Evolutionary conservation across 805 yeast genomes (phyloP), one percentile per base, ranked within the genome.

Genomic region (Grigorovia transvaalensis): DNA sequence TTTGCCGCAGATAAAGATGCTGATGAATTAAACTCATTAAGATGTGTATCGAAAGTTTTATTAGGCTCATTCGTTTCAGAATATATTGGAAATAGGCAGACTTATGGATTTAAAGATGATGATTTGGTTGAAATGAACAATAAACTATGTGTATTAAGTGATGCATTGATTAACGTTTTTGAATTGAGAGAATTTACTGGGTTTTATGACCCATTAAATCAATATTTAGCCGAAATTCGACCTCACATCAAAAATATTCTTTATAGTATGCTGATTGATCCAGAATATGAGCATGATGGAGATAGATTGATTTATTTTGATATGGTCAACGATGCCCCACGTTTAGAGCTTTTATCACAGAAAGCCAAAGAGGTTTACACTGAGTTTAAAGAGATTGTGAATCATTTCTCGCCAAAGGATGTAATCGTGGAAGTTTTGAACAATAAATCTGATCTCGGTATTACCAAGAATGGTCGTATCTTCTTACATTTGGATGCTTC

Each of bases 21-120:
- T 0, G 76, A 78, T 13, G 82, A 78, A 54, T 53, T 77, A 56
- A 88, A 85, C 56, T 95, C 90, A 58, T 73, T 89, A 56, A 74
- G 76, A 13, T 72, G 79, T 5, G 77, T 76, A 48, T 77, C 73
- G 17, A 67, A 57, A n/a, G 57, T 66, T 1, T 48, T 68, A 9
- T 55, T 67, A 27, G 58, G 60, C 7, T 53, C 57, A 1, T 60
- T 67, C 45, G 54, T 63, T 11, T 53, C 52, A 9, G 66, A 61
- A 41, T 65, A 57, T 46, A 45, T 65, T 38, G 23, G 40, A 15
- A 59, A 61, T 29, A 51, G 63, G n/a, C 33, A 53, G 1, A 50
- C 59, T n/a, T 66, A 59, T 51, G 66, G 68, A 5, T 58, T 53
- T 49, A 41, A 47, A 13, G 52, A 51, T 2, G 17, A n/a, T 1